Conservation (phyloP, 2,329 filamentous ascomycete species). For the Pseudocercospora cruenta region DNA sequence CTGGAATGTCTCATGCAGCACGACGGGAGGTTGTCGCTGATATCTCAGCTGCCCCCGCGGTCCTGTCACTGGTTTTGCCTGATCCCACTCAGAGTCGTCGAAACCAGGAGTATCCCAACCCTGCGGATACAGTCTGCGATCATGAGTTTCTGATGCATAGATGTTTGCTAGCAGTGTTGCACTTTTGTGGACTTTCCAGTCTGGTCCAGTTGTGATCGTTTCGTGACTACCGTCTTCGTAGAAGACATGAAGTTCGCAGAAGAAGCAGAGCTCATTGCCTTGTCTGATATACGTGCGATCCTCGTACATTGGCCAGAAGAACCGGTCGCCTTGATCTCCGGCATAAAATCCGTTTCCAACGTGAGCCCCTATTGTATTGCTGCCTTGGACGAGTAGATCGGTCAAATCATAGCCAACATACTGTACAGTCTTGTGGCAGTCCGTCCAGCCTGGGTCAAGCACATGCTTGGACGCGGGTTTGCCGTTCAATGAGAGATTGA, state of each 20-base stretch:
- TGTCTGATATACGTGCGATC: neutral
- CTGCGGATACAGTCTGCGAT: slow-evolving; percentile 40
- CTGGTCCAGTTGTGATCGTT: slow-evolving; percentile 44
- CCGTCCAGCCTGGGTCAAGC: slow-evolving; percentile 46
- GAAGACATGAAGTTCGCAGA: slow-evolving; percentile 38
- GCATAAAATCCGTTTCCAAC: neutral
- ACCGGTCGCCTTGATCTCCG: neutral
- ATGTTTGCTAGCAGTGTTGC: neutral
- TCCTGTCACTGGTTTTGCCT: slow-evolving; percentile 45
- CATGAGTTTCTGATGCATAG: slow-evolving; percentile 43
- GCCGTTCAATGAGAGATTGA: slow-evolving; percentile 46
- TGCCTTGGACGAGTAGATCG: neutral
- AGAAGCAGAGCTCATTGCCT: slow-evolving; percentile 5
- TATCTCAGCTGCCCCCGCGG: slow-evolving; percentile 46
- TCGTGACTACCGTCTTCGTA: slow-evolving; percentile 44
- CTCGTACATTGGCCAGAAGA: slow-evolving; percentile 4
- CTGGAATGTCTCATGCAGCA: slow-evolving; percentile 43
- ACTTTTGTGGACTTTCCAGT: slow-evolving; percentile 33
- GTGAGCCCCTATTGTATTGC: neutral
- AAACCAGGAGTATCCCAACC: slow-evolving; percentile 42
- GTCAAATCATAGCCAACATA: slow-evolving; percentile 1
- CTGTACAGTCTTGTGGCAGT: slow-evolving; percentile 26
- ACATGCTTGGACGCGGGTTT: slow-evolving; percentile 41
- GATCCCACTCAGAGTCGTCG: slow-evolving; percentile 39
- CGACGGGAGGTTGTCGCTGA: slow-evolving; percentile 47